Evolutionary conservation across 1,284 basidiomycete genomes (phyloP).

Genomic region (Rhizoctonia solani): DNA sequence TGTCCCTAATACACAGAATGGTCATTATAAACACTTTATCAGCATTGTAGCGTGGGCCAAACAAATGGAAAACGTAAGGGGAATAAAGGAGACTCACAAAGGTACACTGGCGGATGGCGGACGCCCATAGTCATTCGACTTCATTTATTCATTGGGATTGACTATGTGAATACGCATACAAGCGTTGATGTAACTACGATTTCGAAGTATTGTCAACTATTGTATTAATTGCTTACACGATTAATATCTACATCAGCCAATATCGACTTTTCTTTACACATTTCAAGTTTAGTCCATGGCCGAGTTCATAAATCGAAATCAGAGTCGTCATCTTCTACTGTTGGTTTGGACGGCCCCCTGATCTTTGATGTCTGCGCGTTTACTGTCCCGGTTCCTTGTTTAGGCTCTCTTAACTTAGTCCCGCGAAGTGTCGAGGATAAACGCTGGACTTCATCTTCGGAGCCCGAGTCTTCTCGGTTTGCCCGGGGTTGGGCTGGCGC

Average conservation of each 20-base stretch:
- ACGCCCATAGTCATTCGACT: not conserved
- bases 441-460: conserved; percentile 44
- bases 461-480: conserved; percentile 51
- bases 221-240: too few relatives aligned
- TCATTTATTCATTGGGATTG: too few relatives aligned
- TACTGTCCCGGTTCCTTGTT: conserved; percentile 54
- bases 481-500: conserved; percentile 37
- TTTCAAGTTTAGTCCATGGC: not conserved
- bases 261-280: too few relatives aligned
- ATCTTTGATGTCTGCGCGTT: conserved; percentile 59
- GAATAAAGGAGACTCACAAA: conserved; percentile 1
- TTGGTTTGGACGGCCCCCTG: conserved; percentile 48
- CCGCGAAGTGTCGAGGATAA: conserved; percentile 22
- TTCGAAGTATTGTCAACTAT: too few relatives aligned
- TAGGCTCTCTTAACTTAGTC: conserved; percentile 6
- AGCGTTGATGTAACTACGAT: too few relatives aligned
- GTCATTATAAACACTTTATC: not conserved
- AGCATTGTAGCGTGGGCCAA: conserved; percentile 14
- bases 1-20: not conserved
- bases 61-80: not conserved
- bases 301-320: conserved; percentile 63
- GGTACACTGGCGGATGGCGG: conserved; percentile 22
- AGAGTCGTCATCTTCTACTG: conserved; percentile 63
- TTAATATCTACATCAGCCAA: too few relatives aligned
- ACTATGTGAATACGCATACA: too few relatives aligned